Evolutionary conservation across 805 yeast species (phyloP).

Genomic region (Myxozyma geophila): DNA sequence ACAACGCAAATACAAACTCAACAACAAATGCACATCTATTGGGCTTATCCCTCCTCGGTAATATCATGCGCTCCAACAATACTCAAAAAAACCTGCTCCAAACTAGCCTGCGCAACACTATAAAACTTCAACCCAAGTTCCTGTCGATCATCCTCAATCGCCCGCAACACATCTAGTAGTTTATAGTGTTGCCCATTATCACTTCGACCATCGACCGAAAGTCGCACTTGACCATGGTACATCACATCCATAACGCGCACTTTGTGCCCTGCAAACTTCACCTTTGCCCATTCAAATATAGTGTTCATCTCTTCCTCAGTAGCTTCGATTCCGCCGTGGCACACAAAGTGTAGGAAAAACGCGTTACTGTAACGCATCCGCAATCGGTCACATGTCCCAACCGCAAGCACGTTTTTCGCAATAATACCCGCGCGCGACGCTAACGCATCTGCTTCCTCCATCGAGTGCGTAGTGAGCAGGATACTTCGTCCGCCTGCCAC

Average conservation of each 20-base stretch:
- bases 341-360: conserved; percentile 42
- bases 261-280: conserved; percentile 17
- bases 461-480: conserved; percentile 46
- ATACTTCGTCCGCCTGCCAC: conserved; percentile 44
- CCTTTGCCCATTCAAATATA: conserved; percentile 36
- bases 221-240: conserved; percentile 40
- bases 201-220: conserved; percentile 30
- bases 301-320: conserved; percentile 16
- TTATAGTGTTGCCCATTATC: conserved; percentile 2
- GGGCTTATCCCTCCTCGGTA: conserved; percentile 38
- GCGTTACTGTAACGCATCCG: conserved; percentile 40
- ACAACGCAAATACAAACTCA: not conserved
- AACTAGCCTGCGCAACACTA: conserved; percentile 42
- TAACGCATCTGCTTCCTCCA: conserved; percentile 48
- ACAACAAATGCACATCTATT: not conserved
- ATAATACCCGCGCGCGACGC: conserved; percentile 46
- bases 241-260: conserved; percentile 35
- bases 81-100: conserved; percentile 45
- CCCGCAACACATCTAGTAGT: conserved; percentile 29
- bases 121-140: conserved; percentile 39
- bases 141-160: conserved; percentile 21
- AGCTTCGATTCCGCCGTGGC: conserved; percentile 22
- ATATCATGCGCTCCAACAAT: conserved; percentile 42
- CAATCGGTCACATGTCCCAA: conserved; percentile 42
- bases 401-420: conserved; percentile 42